Evolutionary conservation across 2,329 filamentous ascomycete species (phyloP).

Genomic region (Rosellinia necatrix): DNA sequence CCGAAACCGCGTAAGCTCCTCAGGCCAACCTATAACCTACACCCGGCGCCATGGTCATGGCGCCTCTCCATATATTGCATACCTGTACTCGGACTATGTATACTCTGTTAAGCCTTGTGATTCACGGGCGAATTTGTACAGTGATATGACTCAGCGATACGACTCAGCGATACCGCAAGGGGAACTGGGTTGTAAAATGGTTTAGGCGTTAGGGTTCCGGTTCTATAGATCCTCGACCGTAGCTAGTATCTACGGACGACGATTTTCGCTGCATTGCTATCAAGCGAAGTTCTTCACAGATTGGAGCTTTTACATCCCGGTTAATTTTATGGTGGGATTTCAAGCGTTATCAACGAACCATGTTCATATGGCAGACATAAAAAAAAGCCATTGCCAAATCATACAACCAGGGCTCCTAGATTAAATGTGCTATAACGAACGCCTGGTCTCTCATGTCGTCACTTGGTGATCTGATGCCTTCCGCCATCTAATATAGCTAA

Average conservation of each 20-base stretch:
- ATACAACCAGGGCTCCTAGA: not conserved
- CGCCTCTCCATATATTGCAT: not conserved
- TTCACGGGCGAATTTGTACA: not conserved
- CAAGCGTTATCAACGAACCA: not conserved
- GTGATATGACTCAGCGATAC: not conserved
- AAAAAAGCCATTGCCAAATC: slow-evolving; percentile 5
- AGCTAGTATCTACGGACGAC: slow-evolving; percentile 4
- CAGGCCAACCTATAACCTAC: not conserved
- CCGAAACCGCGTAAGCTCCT: slow-evolving; percentile 28
- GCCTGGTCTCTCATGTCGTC: not conserved
- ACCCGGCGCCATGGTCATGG: not conserved
- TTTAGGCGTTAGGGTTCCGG: slow-evolving; percentile 19
- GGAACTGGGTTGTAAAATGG: not conserved
- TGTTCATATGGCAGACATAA: not conserved
- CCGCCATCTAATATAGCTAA: not conserved
- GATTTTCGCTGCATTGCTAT: not conserved
- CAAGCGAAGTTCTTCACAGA: not conserved
- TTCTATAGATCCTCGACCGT: slow-evolving; percentile 14
- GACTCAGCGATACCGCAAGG: not conserved
- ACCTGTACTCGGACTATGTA: slow-evolving; percentile 7
- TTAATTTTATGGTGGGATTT: not conserved
- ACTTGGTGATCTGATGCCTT: not conserved
- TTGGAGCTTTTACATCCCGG: not conserved
- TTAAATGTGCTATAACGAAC: not conserved
- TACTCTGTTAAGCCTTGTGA: slow-evolving; percentile 10